Evolutionary conservation across 2,329 filamentous ascomycete genomes (phyloP), one percentile per base, ranked within the genome.

Genomic region (Huntiella bhutanensis): DNA sequence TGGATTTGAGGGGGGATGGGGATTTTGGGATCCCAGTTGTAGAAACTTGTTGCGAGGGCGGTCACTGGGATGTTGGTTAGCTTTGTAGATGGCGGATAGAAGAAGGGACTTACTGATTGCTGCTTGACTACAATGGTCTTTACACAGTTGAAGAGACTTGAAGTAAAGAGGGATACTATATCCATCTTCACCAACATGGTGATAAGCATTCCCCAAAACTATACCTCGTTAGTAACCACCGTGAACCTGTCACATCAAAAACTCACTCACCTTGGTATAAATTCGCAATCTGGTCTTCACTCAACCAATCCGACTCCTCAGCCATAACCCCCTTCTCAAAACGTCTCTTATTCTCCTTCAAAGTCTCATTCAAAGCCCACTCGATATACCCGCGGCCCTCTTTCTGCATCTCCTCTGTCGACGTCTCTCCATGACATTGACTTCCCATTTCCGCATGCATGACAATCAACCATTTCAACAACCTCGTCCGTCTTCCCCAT

Each of bases 361-460:
- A 60, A 1, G 79, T 71, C 3, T 82, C 80, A 56, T 92, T 82
- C 1, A 95, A 82, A 0, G 84, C 82, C 72, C 83, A 86, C 2
- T 83, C 68, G 35, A 95, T 69, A 13, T 72, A 66, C 17, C 40
- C 40, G 55, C 81, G 77, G 12, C 54, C 49, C 55, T 92, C 83
- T 0, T 85, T 84, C 48, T 74, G 71, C 33, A 86, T 77, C 2
- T 73, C 66, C 46, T 92, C 71, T 44, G 82, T 70, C 10, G 94
- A 73, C 56, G 86, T 78, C 46, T 82, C 75, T 50, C 80, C 76
- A 4, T 78, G 70, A 60, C 93, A 94, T 6, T 95, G 64, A 54
- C 87, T 80, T 32, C 82, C 87, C 5, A 96, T 69, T 64, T 94
- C 94, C 47, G 91, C 75, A 53, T 77, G 77, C 34, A 88, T 77